Percentiles rank a stretch among this genome's conserved stretches.
Evolutionary conservation across 139 green algal species (phyloP).

Genomic region (Chlorella sorokiniana): DNA sequence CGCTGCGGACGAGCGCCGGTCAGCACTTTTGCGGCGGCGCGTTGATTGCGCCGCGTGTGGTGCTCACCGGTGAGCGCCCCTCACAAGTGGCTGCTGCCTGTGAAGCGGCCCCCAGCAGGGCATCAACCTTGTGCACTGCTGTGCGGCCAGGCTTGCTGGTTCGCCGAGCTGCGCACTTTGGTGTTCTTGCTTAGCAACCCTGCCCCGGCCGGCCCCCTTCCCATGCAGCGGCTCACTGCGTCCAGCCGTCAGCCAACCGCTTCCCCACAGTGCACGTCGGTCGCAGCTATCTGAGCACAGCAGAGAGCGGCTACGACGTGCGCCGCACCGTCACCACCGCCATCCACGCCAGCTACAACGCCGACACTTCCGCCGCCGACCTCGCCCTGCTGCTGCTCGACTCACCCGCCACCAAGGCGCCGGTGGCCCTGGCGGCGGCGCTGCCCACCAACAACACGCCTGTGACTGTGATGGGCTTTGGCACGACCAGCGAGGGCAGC

Average conservation of each 20-base stretch:
- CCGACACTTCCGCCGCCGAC: not conserved
- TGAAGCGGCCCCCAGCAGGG: not conserved
- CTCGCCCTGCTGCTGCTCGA: constrained; percentile 11
- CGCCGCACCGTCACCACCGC: not conserved
- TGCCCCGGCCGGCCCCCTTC: not conserved
- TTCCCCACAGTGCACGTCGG: constrained; percentile 18
- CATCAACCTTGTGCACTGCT: not conserved
- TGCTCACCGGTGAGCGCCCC: not conserved
- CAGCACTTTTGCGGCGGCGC: constrained; percentile 9
- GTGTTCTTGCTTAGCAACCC: not conserved
- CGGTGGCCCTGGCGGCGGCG: not conserved
- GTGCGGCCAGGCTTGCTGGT: not conserved
- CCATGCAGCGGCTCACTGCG: not conserved
- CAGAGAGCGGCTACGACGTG: not conserved
- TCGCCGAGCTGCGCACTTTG: not conserved
- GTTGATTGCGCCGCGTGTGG: not conserved
- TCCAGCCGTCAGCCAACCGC: not conserved
- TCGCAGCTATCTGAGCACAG: not conserved
- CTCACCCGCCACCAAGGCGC: not conserved
- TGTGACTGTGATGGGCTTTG: not conserved
- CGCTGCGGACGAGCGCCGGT: not conserved
- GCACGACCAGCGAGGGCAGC: constrained; percentile 4
- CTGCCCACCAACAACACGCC: not conserved
- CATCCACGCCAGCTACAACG: not conserved
- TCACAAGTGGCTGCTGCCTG: not conserved